These are phyloP conservation scores for Tricholoma hemisulphureum DNA, from an alignment of 768 basidiomycete genomes.

Conservation along the genomic window DNA sequence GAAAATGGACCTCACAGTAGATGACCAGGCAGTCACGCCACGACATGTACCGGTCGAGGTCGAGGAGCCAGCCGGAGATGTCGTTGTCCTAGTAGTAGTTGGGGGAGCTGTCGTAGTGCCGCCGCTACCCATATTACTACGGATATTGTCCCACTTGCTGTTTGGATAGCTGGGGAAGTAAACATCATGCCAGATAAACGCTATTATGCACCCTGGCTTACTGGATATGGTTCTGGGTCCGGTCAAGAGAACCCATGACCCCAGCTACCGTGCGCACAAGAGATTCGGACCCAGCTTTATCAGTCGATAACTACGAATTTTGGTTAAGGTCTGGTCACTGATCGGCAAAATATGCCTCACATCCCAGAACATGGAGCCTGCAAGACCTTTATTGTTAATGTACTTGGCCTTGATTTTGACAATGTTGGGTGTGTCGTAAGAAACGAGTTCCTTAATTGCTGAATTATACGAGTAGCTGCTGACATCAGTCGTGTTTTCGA, in stretches of 20 bases:
- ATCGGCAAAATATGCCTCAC: constrained; percentile 23
- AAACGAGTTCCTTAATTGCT: constrained; percentile 61
- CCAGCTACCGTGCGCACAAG: constrained; percentile 50
- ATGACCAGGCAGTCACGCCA: constrained; percentile 48
- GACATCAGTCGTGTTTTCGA: constrained; percentile 67
- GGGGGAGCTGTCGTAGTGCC: constrained; percentile 23
- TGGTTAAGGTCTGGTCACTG: not conserved
- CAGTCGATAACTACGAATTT: constrained; percentile 49
- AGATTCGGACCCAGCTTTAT: constrained; percentile 57
- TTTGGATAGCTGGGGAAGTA: constrained; percentile 49
- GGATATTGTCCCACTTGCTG: constrained; percentile 72
- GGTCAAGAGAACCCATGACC: constrained; percentile 54
- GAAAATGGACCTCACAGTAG: constrained; percentile 29
- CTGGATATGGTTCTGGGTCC: constrained; percentile 64
- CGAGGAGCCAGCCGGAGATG: constrained; percentile 29
- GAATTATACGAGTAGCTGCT: constrained; percentile 77
- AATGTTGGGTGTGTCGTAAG: constrained; percentile 74
- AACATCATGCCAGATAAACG: too few species aligned
- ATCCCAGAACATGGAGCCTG: constrained; percentile 77
- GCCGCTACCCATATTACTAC: constrained; percentile 53
- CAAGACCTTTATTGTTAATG: constrained; percentile 56
- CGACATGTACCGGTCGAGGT: constrained; percentile 25
- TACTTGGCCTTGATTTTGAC: constrained; percentile 67
- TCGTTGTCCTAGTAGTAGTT: constrained; percentile 23
- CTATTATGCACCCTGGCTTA: constrained; percentile 28